A percentile compares a stretch with the other conserved stretches of the same genome.
phyloP scores from a whole-genome alignment of 805 yeast species.

The Candida quercuum region DNA sequence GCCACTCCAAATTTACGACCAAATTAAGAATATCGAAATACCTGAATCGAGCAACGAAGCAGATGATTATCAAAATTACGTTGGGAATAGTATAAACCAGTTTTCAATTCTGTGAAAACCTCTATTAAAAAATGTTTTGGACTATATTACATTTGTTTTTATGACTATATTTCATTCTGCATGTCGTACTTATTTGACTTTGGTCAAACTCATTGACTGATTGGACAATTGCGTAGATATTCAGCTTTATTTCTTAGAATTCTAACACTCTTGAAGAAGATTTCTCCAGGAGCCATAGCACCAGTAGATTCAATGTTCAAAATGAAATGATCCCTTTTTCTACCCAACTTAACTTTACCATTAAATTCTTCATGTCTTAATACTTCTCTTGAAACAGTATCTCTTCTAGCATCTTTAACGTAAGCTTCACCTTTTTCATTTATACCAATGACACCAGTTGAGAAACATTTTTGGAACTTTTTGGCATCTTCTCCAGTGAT shows the following conservation, averaged over 20 bases:
- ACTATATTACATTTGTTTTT: conserved; percentile 1
- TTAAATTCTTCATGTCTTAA: conserved; percentile 88
- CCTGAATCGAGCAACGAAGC: background rate
- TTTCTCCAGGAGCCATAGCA: conserved; percentile 95
- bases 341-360: conserved; percentile 85
- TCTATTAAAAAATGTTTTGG: conserved; percentile 3
- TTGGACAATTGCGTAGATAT: conserved; percentile 73
- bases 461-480: conserved; percentile 85
- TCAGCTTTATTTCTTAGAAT: conserved; percentile 82
- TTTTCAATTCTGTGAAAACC: conserved; percentile 8
- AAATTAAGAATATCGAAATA: conserved; percentile 17
- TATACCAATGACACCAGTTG: conserved; percentile 86
- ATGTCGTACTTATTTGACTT: too few species aligned
- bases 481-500: conserved; percentile 72
- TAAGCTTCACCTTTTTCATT: conserved; percentile 62
- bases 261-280: conserved; percentile 85
- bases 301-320: conserved; percentile 94
- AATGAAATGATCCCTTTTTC: conserved; percentile 88
- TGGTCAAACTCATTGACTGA: conserved; percentile 32
- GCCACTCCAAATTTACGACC: conserved; percentile 24
- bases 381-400: conserved; percentile 95
- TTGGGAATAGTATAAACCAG: conserved; percentile 8
- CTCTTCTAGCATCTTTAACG: conserved; percentile 87
- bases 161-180: background rate
- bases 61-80: conserved; percentile 8